Evolutionary conservation across 495 filamentous ascomycete genomes (phyloP).

Genomic region (Penicillium atrosanguineum): DNA sequence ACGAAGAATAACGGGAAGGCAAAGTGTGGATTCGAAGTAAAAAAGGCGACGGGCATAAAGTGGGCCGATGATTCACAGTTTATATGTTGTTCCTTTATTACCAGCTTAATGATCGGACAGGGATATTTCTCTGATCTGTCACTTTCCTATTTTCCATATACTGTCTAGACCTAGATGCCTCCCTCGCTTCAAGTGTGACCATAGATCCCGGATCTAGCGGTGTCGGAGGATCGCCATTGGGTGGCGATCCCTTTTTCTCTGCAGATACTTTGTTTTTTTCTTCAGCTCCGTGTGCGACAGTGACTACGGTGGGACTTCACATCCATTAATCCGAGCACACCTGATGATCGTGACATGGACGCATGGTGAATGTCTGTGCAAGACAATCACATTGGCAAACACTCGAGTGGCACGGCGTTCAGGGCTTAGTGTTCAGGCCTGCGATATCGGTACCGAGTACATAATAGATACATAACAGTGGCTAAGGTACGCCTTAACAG

Average conservation of each 20-base stretch:
- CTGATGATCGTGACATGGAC: not conserved
- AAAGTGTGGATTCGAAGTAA: not conserved
- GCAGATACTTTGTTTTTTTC: not conserved
- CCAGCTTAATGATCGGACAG: not conserved
- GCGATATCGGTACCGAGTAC: not conserved
- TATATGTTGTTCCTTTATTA: not conserved
- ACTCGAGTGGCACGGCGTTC: not conserved
- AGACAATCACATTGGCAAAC: not conserved
- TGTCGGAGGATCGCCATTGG: not conserved
- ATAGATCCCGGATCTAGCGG: not conserved
- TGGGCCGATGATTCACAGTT: constrained; percentile 7
- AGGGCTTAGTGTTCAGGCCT: not conserved
- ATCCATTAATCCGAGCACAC: not conserved
- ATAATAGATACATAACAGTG: not conserved
- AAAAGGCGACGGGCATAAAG: constrained; percentile 6
- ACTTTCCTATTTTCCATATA: not conserved
- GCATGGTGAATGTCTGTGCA: not conserved
- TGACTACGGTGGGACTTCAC: not conserved
- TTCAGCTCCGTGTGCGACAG: not conserved
- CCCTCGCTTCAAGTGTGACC: not conserved
- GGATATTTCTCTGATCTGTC: not conserved
- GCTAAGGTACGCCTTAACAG: not conserved
- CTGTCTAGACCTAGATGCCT: not conserved
- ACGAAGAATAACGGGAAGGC: not conserved
- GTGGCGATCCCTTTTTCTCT: not conserved